Evolutionary conservation across 805 yeast species (phyloP), one percentile per base, ranked within the genome.

Genomic region (Ogataea sp.): DNA sequence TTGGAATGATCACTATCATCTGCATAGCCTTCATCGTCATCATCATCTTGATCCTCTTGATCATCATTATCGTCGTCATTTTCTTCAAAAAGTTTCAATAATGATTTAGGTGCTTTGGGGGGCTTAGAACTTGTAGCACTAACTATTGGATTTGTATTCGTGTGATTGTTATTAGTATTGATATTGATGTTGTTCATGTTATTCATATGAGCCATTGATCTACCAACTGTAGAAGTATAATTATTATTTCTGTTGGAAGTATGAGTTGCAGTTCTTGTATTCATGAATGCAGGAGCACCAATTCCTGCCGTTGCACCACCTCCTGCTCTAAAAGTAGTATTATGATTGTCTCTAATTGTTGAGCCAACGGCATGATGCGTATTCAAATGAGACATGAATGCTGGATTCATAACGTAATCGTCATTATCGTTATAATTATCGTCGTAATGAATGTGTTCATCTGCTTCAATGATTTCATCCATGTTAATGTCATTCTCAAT

Each of bases 11-110:
- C 20, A 31, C 31, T 39, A 2, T 35, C 20, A 13, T 29, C 35
- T 5, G 43, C 45, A 15, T 46, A 52, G 18, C 46, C 55, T 5
- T 45, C 45, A 16, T 46, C 53, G 20, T 46, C 55, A 6, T 52
- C 53, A 6, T 54, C 61, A 3, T 53, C 59, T 10, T 53, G 61
- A 20, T 58, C 67, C 10, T 53, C 61, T 4, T 33, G 6, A 20
- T 33, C 36, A 4, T 52, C 53, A 6, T 53, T 59, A 2, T 53
- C 59, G 6, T 52, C 61, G 23, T 58, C 67, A 7, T 29, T 7
- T 21, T 75, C 78, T 47, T 81, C 87, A 54, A 86, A 86, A 21
- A 87, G 58, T 53, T 78, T 78, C 42, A 80, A 60, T 25, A 87
- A 62, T 2, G 93, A 81, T 53, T 75, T 78, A 1, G 95, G 95